Base-by-base conservation (phyloP, 2,329 filamentous ascomycete genomes). In the Aureobasidium sp. region DNA sequence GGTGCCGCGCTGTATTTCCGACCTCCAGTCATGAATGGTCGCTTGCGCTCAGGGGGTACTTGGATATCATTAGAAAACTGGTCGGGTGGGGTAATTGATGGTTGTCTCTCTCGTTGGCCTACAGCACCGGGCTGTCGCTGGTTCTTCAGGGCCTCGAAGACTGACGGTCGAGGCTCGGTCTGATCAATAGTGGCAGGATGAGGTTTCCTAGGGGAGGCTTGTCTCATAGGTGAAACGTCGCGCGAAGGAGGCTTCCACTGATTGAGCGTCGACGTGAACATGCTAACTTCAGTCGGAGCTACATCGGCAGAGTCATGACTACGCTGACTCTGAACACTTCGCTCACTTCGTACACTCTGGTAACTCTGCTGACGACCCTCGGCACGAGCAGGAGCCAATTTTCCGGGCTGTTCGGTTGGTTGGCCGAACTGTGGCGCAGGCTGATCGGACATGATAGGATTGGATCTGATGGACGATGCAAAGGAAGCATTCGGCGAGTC, bases 11-110 rank as follows among this genome's bases (percentile, higher is more conserved):
- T 61, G 15, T 61, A 49, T 23, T 60, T 40, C 7, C 80, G 71
- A 8, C 42, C 54, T 23, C 81, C 79, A 62, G 86, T 81, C 83
- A 89, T 87, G 0, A 85, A 84, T 1, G 86, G 86, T 51, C 86
- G 76, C 69, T 80, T 84, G 63, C 86, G 78, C 65, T 87, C 84
- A 0, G 86, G 86, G 1, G 71, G 69, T 31, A 60, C 61, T 38
- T 62, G 64, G 6, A 60, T 37, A 13, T 25, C 40, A 23, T 54
- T 29, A 5, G 57, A n/a, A n/a, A 25, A 43, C 7, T 31, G 27
- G 13, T 50, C 43, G 33, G 42, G 15, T 51, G 55, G n/a, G 55
- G 53, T 17, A 40, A 53, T 38, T 49, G 38, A 25, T n/a, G 38
- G 47, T n/a, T 43, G 37, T 27, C 19, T 15, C 25, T 49, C 45